phyloP scores from a whole-genome alignment of 73 alveolate genomes.

The Paramecium caudatum region DNA sequence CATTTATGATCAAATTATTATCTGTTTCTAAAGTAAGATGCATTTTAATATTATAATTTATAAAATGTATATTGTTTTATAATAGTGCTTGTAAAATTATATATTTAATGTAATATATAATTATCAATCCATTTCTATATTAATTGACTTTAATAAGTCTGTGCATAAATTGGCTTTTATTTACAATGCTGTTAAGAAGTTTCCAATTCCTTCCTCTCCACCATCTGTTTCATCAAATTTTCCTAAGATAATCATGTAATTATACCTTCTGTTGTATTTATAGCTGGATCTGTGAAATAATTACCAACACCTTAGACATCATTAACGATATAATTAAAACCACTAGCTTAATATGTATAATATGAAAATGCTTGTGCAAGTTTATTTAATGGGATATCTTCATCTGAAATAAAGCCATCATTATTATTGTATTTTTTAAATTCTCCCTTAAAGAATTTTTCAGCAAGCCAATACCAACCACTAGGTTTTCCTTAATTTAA shows the following conservation, averaged over 20 bases:
- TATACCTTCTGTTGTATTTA: conserved; percentile 36
- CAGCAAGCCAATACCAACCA: conserved; percentile 30
- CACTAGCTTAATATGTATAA: not conserved
- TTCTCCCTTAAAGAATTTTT: conserved; percentile 37
- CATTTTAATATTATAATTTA: conserved; percentile 3
- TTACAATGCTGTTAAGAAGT: not conserved
- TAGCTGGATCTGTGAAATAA: conserved; percentile 67
- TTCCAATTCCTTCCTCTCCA: conserved; percentile 51
- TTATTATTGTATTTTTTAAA: conserved; percentile 52
- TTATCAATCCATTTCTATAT: not conserved
- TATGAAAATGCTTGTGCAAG: conserved; percentile 44
- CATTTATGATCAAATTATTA: conserved; percentile 49
- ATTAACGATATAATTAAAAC: not conserved
- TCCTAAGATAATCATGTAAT: not conserved
- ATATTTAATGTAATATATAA: too few relatives aligned
- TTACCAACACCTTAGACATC: conserved; percentile 54
- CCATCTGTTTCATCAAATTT: conserved; percentile 63
- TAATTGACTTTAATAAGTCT: not conserved
- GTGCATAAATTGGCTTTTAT: not conserved
- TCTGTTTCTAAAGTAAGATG: conserved; percentile 62
- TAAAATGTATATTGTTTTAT: too few relatives aligned
- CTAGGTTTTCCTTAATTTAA: not conserved
- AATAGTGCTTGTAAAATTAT: too few relatives aligned
- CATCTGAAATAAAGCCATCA: conserved; percentile 34
- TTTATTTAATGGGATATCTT: not conserved